Conservation (phyloP, 1,284 basidiomycete species). For the Sanghuangporus sanghuang region DNA sequence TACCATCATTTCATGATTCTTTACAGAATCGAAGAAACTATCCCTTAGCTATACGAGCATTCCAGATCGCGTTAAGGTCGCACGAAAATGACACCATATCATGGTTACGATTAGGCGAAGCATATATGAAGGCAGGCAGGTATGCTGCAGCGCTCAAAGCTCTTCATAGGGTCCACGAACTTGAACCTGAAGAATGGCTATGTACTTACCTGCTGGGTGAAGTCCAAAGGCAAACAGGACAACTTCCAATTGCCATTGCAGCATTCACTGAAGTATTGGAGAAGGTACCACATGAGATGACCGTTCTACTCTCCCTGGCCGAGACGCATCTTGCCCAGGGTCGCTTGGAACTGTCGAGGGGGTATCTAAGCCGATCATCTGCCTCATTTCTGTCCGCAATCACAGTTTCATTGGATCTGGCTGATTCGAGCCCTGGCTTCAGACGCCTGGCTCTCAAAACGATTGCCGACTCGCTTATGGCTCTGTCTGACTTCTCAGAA, state of each 20-base stretch:
- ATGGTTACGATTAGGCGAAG: constrained; percentile 91
- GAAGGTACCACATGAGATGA: constrained; percentile 58
- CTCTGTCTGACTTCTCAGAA: constrained; percentile 46
- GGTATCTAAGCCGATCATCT: constrained; percentile 75
- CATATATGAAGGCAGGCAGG: constrained; percentile 84
- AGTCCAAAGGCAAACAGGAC: constrained; percentile 77
- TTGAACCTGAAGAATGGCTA: constrained; percentile 78
- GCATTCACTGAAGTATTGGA: constrained; percentile 60
- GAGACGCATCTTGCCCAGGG: constrained; percentile 76
- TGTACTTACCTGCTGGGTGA: constrained; percentile 83
- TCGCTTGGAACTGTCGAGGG: constrained; percentile 55
- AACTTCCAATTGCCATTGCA: constrained; percentile 69
- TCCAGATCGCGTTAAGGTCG: constrained; percentile 86
- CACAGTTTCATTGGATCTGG: constrained; percentile 46
- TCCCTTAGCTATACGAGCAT: constrained; percentile 74
- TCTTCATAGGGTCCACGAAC: constrained; percentile 66
- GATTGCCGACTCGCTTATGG: constrained; percentile 72
- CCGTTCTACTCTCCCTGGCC: constrained; percentile 70
- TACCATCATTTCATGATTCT: constrained; percentile 13
- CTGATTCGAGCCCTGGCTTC: constrained; percentile 56
- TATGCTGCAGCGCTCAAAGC: constrained; percentile 90
- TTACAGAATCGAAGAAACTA: constrained; percentile 72
- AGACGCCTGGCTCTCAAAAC: constrained; percentile 83
- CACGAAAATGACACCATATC: constrained; percentile 72
- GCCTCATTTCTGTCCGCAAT: constrained; percentile 64